Evolutionary conservation across 208 protist genomes (phyloP).

Genomic region (Acanthamoeba polyphaga): DNA sequence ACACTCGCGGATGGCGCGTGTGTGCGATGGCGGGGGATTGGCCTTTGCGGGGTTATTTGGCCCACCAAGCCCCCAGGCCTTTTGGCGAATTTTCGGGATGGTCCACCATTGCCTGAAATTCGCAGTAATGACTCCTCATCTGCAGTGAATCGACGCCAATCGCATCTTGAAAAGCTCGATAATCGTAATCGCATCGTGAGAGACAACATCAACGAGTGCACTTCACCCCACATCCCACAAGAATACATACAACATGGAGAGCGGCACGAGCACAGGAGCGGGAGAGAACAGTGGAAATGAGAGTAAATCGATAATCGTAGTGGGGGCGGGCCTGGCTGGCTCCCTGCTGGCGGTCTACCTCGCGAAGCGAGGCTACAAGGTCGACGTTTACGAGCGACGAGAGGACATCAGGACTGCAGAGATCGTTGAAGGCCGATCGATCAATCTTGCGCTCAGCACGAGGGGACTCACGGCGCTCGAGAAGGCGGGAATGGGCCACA

Average conservation of each 20-base stretch:
- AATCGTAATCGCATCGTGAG: background rate
- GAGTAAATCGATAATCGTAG: constrained; percentile 30
- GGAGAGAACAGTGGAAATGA: background rate
- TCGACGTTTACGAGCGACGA: constrained; percentile 60
- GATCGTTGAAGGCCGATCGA: constrained; percentile 49
- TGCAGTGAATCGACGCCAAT: background rate
- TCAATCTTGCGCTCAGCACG: constrained; percentile 71
- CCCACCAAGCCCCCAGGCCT: background rate
- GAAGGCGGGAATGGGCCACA: constrained; percentile 23
- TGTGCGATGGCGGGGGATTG: background rate
- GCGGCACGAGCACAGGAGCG: background rate
- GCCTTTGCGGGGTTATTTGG: background rate
- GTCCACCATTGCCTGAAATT: background rate
- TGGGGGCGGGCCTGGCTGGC: constrained; percentile 62
- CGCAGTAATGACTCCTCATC: background rate
- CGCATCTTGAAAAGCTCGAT: background rate
- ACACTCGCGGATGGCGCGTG: background rate
- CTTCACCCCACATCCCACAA: too few species aligned
- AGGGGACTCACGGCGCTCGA: constrained; percentile 27
- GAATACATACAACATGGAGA: background rate
- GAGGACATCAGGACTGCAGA: constrained; percentile 46
- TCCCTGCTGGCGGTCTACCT: constrained; percentile 56
- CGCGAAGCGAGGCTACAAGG: constrained; percentile 60
- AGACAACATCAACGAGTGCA: too few species aligned
- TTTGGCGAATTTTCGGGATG: background rate